Evolutionary conservation across 176 grass and related monocot species (phyloP), one percentile per base, ranked within the genome.

Genomic region (Carex myosuroides): DNA sequence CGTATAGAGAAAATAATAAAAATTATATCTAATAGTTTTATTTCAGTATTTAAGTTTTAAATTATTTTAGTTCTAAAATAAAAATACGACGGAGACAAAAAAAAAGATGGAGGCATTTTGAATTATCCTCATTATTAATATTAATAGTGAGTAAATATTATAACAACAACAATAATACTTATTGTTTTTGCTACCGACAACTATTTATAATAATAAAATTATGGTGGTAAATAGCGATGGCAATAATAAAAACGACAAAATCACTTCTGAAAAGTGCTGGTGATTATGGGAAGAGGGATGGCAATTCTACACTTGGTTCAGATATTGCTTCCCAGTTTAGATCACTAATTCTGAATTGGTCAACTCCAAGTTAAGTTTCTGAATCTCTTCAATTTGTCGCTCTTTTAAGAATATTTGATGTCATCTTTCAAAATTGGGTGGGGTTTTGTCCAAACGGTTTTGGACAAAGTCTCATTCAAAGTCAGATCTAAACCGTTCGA

Each of bases 191-290:
- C 1, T 6, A 74, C 13, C 3, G 50, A 74, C 21, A 12, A 24
- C 11, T 48, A 52, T 26, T 74, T 13, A 12, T 22, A 48, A 13
- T n/a, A 73, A 5, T 3, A 73, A 22, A 69, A 17, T 9, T 60
- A 60, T 60, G 57, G 57, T 7, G 57, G 57, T 60, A 18, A 60
- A 6, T 6, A n/a, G 42, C n/a, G 0, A 13, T 59, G 3, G 13
- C 61, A 30, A 48, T 42, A 71, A n/a, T 68, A 73, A 73, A 73
- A 24, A 53, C 24, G 70, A 74, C 4, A 74, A 50, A 24, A 20
- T 52, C 20, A 20, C 0, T 73, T 48, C 44, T 74, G 70, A 50
- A 73, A 48, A 50, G 41, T 72, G 41, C 37, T 13, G 1, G 21
- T 52, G 44, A 52, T 74, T 44, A 74, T 21, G 42, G 70, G 21